Evolutionary conservation across 2,329 filamentous ascomycete species (phyloP), one percentile per base, ranked within the genome.

Genomic region (Colletotrichum falcatum): DNA sequence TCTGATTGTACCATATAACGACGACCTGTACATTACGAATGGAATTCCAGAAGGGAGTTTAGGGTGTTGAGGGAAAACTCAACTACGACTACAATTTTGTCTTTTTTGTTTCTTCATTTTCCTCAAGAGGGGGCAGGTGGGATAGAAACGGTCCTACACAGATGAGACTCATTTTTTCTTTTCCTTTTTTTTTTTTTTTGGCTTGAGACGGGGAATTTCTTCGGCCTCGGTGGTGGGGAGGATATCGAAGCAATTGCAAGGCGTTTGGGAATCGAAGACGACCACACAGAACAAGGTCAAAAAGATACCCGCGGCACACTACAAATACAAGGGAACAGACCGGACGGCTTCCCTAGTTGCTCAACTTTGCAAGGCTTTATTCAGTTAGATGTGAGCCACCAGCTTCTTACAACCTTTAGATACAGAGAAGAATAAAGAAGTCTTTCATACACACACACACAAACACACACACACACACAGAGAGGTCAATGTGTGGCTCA

Each of bases 201-300:
- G 16, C n/a, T 55, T 48, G 46, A 61, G n/a, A 70, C 48, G n/a
- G n/a, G 46, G 48, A 46, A 54, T 42, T 64, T 64, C 60, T 46
- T 61, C 35, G 55, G 49, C 69, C 56, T 58, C 48, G 42, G 30
- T 51, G 51, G 66, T 28, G 48, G 69, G 42, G 59, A 51, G 30
- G n/a, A 37, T 61, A 42, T 64, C 35, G 60, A 69, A 61, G 60
- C 60, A 71, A 61, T 70, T 71, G 66, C 69, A 60, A 61, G 69
- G 69, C 69, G 69, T 71, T 71, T 70, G 66, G 69, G 69, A 65
- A 71, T 71, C 68, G 23, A 70, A 71, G 66, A 65, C 48, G 53
- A 55, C 65, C 59, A 46, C 70, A 56, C 46, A 56, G 37, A 39
- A 39, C 63, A 55, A 64, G 65, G 69, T 70, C 65, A 65, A 56